Conservation (phyloP, 1,139 yeast species). For the Saccharomycopsis phalli region DNA sequence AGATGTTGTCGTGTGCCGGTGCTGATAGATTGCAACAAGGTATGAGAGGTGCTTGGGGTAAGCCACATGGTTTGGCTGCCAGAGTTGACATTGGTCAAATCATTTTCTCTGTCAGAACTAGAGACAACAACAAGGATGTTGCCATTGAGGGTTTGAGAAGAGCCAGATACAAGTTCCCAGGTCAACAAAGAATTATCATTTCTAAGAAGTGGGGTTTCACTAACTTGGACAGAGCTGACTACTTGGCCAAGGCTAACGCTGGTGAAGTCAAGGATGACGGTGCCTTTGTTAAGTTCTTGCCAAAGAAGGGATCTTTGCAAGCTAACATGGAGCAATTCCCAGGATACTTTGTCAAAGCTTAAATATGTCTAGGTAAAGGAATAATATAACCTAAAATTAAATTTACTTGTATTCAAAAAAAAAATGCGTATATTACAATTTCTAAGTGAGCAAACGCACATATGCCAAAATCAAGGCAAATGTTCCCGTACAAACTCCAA, state of each 20-base stretch:
- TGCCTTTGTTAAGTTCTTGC: constrained; percentile 97
- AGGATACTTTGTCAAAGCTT: constrained; percentile 60
- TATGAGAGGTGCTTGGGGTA: constrained; percentile 99
- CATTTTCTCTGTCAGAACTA: constrained; percentile 96
- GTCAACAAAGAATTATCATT: constrained; percentile 98
- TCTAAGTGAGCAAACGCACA: constrained; percentile 68
- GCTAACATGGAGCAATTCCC: constrained; percentile 94
- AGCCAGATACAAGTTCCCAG: constrained; percentile 99
- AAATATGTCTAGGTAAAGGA: too few relatives aligned
- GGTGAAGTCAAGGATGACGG: constrained; percentile 99
- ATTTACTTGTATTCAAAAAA: too few relatives aligned
- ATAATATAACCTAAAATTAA: too few relatives aligned
- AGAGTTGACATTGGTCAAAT: constrained; percentile 98
- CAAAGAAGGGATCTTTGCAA: constrained; percentile 93
- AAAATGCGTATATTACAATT: too few relatives aligned
- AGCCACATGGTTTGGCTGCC: constrained; percentile 99
- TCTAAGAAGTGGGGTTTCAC: constrained; percentile 99
- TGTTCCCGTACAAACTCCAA: constrained; percentile 97
- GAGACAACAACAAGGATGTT: constrained; percentile 94
- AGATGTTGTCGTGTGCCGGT: constrained; percentile 99
- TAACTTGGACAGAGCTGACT: constrained; percentile 95
- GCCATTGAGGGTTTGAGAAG: constrained; percentile 99
- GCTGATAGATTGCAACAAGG: constrained; percentile 99
- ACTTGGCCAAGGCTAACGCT: constrained; percentile 85
- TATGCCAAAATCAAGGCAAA: constrained; percentile 89